Evolutionary conservation across 2,329 filamentous ascomycete species (phyloP).

Genomic region (Waltergamsia citrina): DNA sequence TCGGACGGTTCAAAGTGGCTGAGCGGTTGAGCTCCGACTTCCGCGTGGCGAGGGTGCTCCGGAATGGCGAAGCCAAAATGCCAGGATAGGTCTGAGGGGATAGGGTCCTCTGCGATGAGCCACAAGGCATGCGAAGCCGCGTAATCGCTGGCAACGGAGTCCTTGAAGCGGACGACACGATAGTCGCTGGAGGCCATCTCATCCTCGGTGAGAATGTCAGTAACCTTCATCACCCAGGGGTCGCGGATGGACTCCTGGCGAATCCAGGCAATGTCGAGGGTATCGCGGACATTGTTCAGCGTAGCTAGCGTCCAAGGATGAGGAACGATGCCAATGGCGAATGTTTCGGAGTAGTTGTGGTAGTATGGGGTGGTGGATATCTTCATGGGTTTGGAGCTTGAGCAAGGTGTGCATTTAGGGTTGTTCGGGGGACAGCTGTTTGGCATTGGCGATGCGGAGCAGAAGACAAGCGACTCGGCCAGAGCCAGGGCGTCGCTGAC

Average conservation of each 20-base stretch:
- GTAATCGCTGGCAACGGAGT: constrained; percentile 63
- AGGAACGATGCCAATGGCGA: constrained; percentile 79
- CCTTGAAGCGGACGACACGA: constrained; percentile 69
- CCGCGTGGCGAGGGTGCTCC: constrained; percentile 13
- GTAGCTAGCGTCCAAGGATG: constrained; percentile 80
- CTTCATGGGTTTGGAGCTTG: constrained; percentile 51
- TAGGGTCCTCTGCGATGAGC: constrained; percentile 60
- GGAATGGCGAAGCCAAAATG: constrained; percentile 80
- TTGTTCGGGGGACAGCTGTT: constrained; percentile 77
- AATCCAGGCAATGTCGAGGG: constrained; percentile 55
- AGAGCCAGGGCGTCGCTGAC: constrained; percentile 62
- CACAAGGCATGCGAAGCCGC: constrained; percentile 61
- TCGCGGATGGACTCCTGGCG: constrained; percentile 64
- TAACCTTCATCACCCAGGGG: constrained; percentile 65
- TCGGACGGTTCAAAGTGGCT: constrained; percentile 29
- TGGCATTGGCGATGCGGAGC: constrained; percentile 63
- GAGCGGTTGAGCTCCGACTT: background rate
- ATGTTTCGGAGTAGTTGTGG: constrained; percentile 61
- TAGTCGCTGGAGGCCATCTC: constrained; percentile 47
- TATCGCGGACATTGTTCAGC: constrained; percentile 52
- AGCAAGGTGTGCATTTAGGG: constrained; percentile 65
- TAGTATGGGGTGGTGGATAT: constrained; percentile 60
- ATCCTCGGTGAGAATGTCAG: constrained; percentile 40
- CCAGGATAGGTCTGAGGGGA: constrained; percentile 74
- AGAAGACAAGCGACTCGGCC: constrained; percentile 66